These are phyloP conservation scores for Chaetomium globosum DNA, from an alignment of 2,329 filamentous ascomycete species.

Conservation along the genomic window DNA sequence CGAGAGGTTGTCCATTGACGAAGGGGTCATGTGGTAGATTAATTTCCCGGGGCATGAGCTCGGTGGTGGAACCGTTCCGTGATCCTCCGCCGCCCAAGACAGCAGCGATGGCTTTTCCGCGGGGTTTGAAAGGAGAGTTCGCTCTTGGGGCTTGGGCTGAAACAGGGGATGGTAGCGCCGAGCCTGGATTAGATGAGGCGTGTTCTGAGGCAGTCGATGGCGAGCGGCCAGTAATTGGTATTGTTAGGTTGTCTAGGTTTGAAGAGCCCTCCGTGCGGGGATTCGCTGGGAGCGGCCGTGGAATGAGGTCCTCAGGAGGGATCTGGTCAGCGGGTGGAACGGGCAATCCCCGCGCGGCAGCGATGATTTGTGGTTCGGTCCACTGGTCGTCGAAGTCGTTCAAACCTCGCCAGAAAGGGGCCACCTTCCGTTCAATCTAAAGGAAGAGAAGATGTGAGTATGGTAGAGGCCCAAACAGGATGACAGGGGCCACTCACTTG, in stretches of 20 bases:
- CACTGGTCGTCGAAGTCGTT: conserved; percentile 86
- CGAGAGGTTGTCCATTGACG: conserved; percentile 90
- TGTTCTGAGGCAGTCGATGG: conserved; percentile 78
- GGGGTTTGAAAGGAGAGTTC: conserved; percentile 70
- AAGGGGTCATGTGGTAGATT: conserved; percentile 78
- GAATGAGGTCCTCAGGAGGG: conserved; percentile 66
- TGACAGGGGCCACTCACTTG: conserved; percentile 64
- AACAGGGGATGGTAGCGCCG: conserved; percentile 61
- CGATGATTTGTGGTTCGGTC: conserved; percentile 94
- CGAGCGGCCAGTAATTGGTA: conserved; percentile 76
- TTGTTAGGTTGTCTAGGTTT: conserved; percentile 71
- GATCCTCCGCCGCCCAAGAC: conserved; percentile 74
- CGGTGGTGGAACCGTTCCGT: conserved; percentile 70
- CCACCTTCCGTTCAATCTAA: conserved; percentile 87
- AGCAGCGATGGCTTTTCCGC: conserved; percentile 86
- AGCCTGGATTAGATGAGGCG: conserved; percentile 62
- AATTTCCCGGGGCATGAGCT: conserved; percentile 77
- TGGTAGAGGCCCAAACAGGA: neutral
- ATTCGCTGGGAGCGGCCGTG: conserved; percentile 50
- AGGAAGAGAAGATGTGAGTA: conserved; percentile 25
- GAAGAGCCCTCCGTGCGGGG: conserved; percentile 58
- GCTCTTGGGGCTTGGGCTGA: conserved; percentile 52
- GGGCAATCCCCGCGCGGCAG: conserved; percentile 79
- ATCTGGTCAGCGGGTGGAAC: conserved; percentile 84
- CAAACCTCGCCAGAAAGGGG: conserved; percentile 93